These are phyloP conservation scores for Condylostoma magnum DNA, from an alignment of 169 alveolate species.

Conservation along the genomic window DNA sequence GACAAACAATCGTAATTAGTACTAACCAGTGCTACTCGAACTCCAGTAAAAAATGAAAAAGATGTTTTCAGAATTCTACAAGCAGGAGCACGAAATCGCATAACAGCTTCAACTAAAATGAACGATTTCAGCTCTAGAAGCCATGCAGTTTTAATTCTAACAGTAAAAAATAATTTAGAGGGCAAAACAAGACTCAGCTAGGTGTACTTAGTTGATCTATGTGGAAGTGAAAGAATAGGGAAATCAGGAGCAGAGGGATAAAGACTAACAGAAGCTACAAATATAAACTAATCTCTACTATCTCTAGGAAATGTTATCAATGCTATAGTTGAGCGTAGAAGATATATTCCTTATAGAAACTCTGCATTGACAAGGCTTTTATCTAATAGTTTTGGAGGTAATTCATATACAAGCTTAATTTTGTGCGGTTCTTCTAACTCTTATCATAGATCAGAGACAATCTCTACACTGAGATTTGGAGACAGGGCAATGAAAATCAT, in stretches of 20 bases:
- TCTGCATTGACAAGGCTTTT: slow-evolving; percentile 74
- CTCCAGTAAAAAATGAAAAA: slow-evolving; percentile 25
- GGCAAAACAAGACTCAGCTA: background rate
- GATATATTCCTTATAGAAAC: slow-evolving; percentile 47
- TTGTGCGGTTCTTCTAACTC: slow-evolving; percentile 70
- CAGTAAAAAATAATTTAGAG: background rate
- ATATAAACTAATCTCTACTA: slow-evolving; percentile 58
- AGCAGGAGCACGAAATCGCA: slow-evolving; percentile 49
- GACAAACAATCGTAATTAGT: slow-evolving; percentile 39
- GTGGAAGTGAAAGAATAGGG: slow-evolving; percentile 67
- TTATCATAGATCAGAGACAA: slow-evolving; percentile 66
- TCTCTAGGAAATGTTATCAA: slow-evolving; percentile 64
- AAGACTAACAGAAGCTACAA: slow-evolving; percentile 63
- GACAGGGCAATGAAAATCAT: slow-evolving; percentile 73
- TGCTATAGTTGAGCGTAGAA: slow-evolving; percentile 57
- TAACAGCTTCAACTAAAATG: slow-evolving; percentile 48
- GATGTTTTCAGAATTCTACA: slow-evolving; percentile 16
- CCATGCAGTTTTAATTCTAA: slow-evolving; percentile 50
- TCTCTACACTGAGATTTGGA: slow-evolving; percentile 73
- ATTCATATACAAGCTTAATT: slow-evolving; percentile 59
- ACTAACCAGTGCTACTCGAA: slow-evolving; percentile 51
- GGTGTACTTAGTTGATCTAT: slow-evolving; percentile 60
- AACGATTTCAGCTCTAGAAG: slow-evolving; percentile 50
- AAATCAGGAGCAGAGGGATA: slow-evolving; percentile 61
- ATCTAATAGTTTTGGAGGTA: slow-evolving; percentile 77